Base-by-base conservation (phyloP, 1,139 yeast genomes). In the Pichia sp. region DNA sequence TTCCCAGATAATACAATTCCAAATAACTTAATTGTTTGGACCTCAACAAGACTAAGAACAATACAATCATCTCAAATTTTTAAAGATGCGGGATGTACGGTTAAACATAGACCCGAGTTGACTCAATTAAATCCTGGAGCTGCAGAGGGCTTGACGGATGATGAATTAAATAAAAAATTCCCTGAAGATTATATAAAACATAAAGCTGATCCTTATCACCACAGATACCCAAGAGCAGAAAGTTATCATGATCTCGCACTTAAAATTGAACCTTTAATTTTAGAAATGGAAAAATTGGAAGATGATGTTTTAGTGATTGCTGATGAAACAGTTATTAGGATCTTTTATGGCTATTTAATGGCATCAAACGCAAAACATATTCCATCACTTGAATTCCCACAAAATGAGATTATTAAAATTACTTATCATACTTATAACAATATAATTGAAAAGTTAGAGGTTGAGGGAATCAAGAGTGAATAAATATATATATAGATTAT, bases 201-300 rank as follows among this genome's bases (percentile, higher is more conserved):
- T 61, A 53, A 69, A 48, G 70, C 72, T 53, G 97, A 90, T 64
- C 96, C 96, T 2, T 94, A 92, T 63, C 97, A 92, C 65, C 92
- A 85, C 64, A 74, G 98, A 51, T 92, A 80, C 64, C 88, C 96
- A 8, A 74, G 97, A 48, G 88, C 95, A 0, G 99, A 92, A 67
- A 86, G 95, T 48, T 92, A 89, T 63, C 98, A 92, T 66, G 98
- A 92, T 65, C 74, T 94, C 50, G 97, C 98, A 0, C 85, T 92
- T 40, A 82, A 96, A 57, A 79, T 94, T 67, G 98, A 94, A 66
- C 96, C 98, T 0, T 72, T 92, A 53, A 80, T 92, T 53, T 72
- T 92, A 64, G 97, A 90, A 66, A 83, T 92, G 82, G 98, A 90
- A 65, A 77, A 97, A 57, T 82, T 85, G 77, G 77, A 86, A 49